A percentile compares a stretch with the other conserved stretches of the same genome.
Evolutionary conservation across 1,284 basidiomycete species (phyloP).

Genomic region (Fistulina hepatica): DNA sequence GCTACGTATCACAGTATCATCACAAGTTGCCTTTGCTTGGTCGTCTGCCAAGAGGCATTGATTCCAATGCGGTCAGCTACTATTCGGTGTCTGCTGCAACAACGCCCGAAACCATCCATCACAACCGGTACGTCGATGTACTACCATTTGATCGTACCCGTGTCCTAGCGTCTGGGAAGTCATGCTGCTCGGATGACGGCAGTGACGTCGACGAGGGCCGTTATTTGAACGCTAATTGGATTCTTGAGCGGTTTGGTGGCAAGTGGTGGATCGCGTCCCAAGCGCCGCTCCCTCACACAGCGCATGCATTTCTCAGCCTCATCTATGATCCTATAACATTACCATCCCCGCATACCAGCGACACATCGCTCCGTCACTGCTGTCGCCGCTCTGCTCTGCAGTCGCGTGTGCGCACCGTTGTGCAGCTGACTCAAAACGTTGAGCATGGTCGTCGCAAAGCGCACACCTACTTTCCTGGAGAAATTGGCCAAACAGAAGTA

Average conservation of each 20-base stretch:
- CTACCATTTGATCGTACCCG: constrained; percentile 73
- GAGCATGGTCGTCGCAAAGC: constrained; percentile 64
- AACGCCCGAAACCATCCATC: constrained; percentile 30
- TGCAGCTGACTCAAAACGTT: constrained; percentile 64
- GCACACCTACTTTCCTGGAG: constrained; percentile 59
- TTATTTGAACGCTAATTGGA: constrained; percentile 81
- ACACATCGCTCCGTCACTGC: no score
- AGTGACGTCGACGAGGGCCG: constrained; percentile 17
- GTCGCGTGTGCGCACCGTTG: constrained; percentile 54
- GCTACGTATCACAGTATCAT: no score
- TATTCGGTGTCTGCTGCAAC: constrained; percentile 47
- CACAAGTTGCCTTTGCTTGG: background rate
- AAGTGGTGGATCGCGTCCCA: constrained; percentile 80
- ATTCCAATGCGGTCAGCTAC: constrained; percentile 22
- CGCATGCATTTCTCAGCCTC: constrained; percentile 64
- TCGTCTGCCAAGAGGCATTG: background rate
- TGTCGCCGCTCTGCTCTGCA: no score
- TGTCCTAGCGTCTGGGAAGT: constrained; percentile 33
- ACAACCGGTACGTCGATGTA: constrained; percentile 67
- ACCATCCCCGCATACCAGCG: constrained; percentile 23
- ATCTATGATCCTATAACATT: constrained; percentile 39
- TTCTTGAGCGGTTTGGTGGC: constrained; percentile 56
- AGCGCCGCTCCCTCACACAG: constrained; percentile 60
- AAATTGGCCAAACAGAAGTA: constrained; percentile 42
- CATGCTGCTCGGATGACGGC: constrained; percentile 6